These are phyloP conservation scores for Phytophthora brassicae DNA, from an alignment of 352 stramenopile species.

Conservation along the genomic window DNA sequence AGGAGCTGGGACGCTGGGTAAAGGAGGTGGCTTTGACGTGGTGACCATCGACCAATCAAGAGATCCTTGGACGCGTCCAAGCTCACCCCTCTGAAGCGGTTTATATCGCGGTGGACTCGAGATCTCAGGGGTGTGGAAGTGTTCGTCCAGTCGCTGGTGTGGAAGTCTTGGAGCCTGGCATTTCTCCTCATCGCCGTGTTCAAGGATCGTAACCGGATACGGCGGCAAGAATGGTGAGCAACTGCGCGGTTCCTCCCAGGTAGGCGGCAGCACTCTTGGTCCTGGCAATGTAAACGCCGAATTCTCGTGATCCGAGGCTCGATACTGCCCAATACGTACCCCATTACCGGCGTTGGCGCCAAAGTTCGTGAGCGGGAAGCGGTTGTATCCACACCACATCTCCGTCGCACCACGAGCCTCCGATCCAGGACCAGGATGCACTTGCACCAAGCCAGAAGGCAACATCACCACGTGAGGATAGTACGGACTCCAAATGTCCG, in stretches of 20 bases:
- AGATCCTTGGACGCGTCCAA: slow-evolving; percentile 21
- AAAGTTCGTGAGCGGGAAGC: slow-evolving; percentile 40
- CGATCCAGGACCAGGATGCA: slow-evolving; percentile 32
- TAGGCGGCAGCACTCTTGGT: slow-evolving; percentile 51
- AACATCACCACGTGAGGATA: slow-evolving; percentile 62
- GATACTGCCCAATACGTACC: background rate
- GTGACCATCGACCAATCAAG: slow-evolving; percentile 19
- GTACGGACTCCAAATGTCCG: slow-evolving; percentile 45
- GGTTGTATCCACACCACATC: slow-evolving; percentile 52
- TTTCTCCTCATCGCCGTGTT: slow-evolving; percentile 36
- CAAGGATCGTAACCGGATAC: slow-evolving; percentile 55
- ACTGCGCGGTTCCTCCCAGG: slow-evolving; percentile 51
- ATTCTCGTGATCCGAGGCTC: background rate
- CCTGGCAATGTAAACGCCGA: slow-evolving; percentile 4
- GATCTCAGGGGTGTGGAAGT: slow-evolving; percentile 22
- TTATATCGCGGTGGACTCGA: slow-evolving; percentile 6
- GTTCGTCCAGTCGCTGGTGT: slow-evolving; percentile 16
- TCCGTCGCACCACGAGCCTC: slow-evolving; percentile 17
- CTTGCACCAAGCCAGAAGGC: slow-evolving; percentile 53
- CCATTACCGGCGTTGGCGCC: background rate
- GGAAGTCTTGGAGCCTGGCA: slow-evolving; percentile 14
- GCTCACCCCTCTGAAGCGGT: slow-evolving; percentile 9
- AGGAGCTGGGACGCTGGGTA: background rate
- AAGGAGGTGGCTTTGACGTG: background rate
- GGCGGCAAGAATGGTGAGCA: slow-evolving; percentile 59